Percentiles rank a stretch among this genome's conserved stretches.
Conservation (phyloP, 768 basidiomycete genomes). For the Jaapia argillacea region DNA sequence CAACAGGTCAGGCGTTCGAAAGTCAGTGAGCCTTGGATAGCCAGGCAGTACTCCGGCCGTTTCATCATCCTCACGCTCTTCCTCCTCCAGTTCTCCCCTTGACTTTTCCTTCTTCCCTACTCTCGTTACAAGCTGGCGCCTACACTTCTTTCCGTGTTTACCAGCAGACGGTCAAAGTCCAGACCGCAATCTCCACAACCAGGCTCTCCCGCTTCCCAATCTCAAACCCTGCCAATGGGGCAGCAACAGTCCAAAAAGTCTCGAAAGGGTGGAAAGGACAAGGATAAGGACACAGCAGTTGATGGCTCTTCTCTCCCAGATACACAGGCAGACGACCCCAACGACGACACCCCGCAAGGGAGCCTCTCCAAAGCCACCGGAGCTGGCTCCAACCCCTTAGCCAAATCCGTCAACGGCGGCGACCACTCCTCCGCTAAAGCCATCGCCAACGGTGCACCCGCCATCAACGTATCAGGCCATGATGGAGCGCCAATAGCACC, state of each 20-base stretch:
- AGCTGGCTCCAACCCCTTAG: slow-evolving; percentile 18
- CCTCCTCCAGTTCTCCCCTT: too few relatives aligned
- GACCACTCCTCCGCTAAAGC: slow-evolving; percentile 23
- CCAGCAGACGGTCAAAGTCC: slow-evolving; percentile 61
- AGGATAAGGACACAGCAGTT: slow-evolving; percentile 39
- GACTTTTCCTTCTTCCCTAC: background rate
- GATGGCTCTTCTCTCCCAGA: slow-evolving; percentile 29
- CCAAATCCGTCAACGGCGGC: slow-evolving; percentile 30
- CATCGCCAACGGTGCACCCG: slow-evolving; percentile 20
- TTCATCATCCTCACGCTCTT: too few relatives aligned
- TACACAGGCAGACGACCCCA: slow-evolving; percentile 28
- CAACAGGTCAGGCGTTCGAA: too few relatives aligned
- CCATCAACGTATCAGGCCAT: slow-evolving; percentile 23
- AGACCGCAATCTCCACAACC: slow-evolving; percentile 67
- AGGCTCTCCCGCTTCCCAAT: slow-evolving; percentile 27
- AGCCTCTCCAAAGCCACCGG: slow-evolving; percentile 36
- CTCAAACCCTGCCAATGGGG: slow-evolving; percentile 53
- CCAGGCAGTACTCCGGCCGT: too few relatives aligned
- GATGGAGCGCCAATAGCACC: slow-evolving; percentile 22
- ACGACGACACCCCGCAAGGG: slow-evolving; percentile 27
- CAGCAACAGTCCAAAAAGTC: slow-evolving; percentile 79
- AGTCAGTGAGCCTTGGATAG: too few relatives aligned
- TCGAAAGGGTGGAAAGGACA: slow-evolving; percentile 63
- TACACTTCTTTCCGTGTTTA: slow-evolving; percentile 67
- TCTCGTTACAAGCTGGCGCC: slow-evolving; percentile 60